Evolutionary conservation across 1,139 yeast species (phyloP).

Genomic region (Diutina neorugosa): DNA sequence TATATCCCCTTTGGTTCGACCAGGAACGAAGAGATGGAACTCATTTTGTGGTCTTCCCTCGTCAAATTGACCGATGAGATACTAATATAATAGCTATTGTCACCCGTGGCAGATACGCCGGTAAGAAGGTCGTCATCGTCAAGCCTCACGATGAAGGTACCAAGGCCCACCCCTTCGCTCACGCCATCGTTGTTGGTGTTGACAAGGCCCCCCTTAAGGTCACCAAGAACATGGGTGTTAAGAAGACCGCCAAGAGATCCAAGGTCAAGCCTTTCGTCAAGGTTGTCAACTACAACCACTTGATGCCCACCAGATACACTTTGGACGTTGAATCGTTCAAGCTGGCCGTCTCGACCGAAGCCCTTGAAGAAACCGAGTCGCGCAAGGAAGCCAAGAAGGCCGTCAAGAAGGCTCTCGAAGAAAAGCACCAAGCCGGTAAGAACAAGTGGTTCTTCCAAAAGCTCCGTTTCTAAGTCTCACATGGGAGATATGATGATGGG

Average conservation of each 20-base stretch:
- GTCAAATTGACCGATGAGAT: background rate
- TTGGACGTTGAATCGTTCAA: conserved; percentile 95
- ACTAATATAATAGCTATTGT: conserved; percentile 59
- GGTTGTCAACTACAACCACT: conserved; percentile 99
- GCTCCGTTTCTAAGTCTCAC: conserved; percentile 72
- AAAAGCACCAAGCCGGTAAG: conserved; percentile 99
- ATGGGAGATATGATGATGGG: conserved; percentile 5
- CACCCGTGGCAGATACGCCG: conserved; percentile 99
- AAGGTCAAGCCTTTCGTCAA: conserved; percentile 99
- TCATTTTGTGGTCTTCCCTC: background rate
- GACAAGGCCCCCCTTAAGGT: conserved; percentile 98
- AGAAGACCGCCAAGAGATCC: conserved; percentile 93
- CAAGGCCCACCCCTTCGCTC: conserved; percentile 98
- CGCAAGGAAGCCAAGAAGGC: conserved; percentile 99
- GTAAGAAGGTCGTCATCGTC: conserved; percentile 99
- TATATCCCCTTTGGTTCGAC: background rate
- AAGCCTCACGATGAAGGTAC: conserved; percentile 99
- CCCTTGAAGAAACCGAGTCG: conserved; percentile 97
- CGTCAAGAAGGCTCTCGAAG: conserved; percentile 98
- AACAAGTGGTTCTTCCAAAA: conserved; percentile 99
- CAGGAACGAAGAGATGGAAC: background rate
- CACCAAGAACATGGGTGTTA: conserved; percentile 88
- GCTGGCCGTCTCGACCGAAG: conserved; percentile 81
- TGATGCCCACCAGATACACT: conserved; percentile 99
- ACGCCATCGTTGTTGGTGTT: conserved; percentile 98